phyloP scores from a whole-genome alignment of 495 filamentous ascomycete genomes.

The Aspergillus carlsbadensis region DNA sequence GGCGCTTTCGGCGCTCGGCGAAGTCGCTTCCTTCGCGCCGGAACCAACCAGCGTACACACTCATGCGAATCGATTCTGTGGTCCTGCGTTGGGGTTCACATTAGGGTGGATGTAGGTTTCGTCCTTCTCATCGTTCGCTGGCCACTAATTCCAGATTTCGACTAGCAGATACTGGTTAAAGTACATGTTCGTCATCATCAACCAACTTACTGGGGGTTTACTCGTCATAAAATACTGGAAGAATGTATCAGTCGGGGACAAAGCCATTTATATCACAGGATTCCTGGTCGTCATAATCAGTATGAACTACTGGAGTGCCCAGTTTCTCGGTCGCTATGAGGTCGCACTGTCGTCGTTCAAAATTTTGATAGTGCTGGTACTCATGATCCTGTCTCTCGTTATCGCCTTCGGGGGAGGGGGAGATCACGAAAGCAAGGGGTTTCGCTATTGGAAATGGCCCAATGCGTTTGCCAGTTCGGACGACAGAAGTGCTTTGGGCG shows the following conservation, averaged over 20 bases:
- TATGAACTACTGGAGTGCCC: slow-evolving; percentile 58
- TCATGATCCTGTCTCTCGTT: slow-evolving; percentile 66
- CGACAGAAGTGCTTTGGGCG: slow-evolving; percentile 17
- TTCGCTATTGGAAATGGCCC: slow-evolving; percentile 64
- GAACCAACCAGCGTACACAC: slow-evolving; percentile 55
- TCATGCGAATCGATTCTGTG: slow-evolving; percentile 60
- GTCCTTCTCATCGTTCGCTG: background rate
- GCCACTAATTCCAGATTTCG: background rate
- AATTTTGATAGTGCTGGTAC: slow-evolving; percentile 63
- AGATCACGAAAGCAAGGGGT: slow-evolving; percentile 61
- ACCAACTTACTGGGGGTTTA: slow-evolving; percentile 72
- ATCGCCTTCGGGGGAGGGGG: slow-evolving; percentile 69
- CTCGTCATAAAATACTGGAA: slow-evolving; percentile 74
- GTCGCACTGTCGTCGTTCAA: slow-evolving; percentile 60
- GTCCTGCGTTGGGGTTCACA: slow-evolving; percentile 63
- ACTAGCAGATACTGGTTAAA: slow-evolving; percentile 51
- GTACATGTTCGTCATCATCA: slow-evolving; percentile 75
- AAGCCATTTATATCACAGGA: slow-evolving; percentile 70
- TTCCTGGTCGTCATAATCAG: slow-evolving; percentile 61
- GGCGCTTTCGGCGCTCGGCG: slow-evolving; percentile 61
- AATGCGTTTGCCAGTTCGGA: slow-evolving; percentile 27
- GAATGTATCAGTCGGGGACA: slow-evolving; percentile 55
- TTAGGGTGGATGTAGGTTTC: slow-evolving; percentile 52
- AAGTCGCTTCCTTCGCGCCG: slow-evolving; percentile 63
- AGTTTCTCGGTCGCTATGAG: slow-evolving; percentile 50